Conservation (phyloP, 257 asterid species). For the Solanum dulcamara region DNA sequence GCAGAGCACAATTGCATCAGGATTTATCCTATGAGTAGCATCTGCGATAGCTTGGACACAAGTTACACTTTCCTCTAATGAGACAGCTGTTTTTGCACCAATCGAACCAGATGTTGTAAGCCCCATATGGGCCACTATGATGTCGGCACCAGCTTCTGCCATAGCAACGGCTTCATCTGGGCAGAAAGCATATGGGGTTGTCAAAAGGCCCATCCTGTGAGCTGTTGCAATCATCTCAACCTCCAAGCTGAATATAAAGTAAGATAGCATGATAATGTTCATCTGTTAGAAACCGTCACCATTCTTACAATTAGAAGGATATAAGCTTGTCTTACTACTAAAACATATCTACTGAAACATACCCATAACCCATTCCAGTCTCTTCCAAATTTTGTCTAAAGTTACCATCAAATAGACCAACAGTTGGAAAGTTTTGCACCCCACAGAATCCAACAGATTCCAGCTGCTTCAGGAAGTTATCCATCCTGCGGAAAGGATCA, state of each 20-base stretch:
- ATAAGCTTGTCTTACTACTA: neutral
- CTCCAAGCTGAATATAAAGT: conserved; percentile 50
- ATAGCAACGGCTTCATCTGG: conserved; percentile 74
- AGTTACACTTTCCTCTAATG: conserved; percentile 70
- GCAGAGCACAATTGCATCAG: conserved; percentile 69
- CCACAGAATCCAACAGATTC: conserved; percentile 87
- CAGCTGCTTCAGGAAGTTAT: conserved; percentile 83
- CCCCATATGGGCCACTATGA: conserved; percentile 97
- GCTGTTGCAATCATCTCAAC: conserved; percentile 94
- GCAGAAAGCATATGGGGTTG: conserved; percentile 94
- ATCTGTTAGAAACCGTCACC: neutral
- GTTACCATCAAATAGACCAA: conserved; percentile 90
- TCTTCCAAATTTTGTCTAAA: conserved; percentile 89
- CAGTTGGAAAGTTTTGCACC: conserved; percentile 96
- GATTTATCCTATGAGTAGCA: conserved; percentile 66
- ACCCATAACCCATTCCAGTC: conserved; percentile 98
- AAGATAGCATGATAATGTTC: neutral
- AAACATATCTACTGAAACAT: neutral
- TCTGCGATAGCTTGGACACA: conserved; percentile 92
- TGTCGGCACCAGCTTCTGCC: conserved; percentile 97
- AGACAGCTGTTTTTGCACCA: conserved; percentile 84
- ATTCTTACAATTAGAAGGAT: neutral
- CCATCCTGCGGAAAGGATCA: conserved; percentile 93
- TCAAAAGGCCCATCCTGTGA: conserved; percentile 84
- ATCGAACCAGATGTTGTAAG: conserved; percentile 91